Percentiles rank a stretch among this genome's conserved stretches.
These are phyloP conservation scores for Wilcoxina mikolae DNA, from an alignment of 495 filamentous ascomycete species.

Conservation along the genomic window DNA sequence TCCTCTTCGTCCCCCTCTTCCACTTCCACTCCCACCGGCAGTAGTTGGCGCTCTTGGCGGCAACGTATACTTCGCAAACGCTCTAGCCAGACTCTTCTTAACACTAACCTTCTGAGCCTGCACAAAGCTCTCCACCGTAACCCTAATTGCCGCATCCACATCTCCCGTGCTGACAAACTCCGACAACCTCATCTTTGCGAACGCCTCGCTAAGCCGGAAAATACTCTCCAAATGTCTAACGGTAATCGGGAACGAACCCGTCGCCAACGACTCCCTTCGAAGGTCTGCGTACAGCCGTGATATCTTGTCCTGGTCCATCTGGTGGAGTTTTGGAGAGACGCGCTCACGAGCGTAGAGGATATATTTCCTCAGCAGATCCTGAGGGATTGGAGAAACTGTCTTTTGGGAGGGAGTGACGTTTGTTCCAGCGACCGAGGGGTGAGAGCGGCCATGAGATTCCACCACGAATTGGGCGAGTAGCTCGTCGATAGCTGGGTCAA, in stretches of 20 bases:
- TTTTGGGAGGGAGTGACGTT: conserved; percentile 15
- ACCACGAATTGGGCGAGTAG: conserved; percentile 90
- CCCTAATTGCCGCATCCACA: conserved; percentile 93
- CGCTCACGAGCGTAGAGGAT: conserved; percentile 90
- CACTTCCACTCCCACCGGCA: neutral
- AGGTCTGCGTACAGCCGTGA: conserved; percentile 91
- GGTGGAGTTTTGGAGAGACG: conserved; percentile 82
- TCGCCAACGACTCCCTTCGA: conserved; percentile 78
- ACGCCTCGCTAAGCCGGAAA: conserved; percentile 90
- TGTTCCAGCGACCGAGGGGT: conserved; percentile 38
- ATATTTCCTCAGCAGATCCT: conserved; percentile 89
- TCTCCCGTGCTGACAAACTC: conserved; percentile 82
- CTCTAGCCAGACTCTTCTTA: conserved; percentile 90
- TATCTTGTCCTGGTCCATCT: conserved; percentile 97
- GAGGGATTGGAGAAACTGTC: conserved; percentile 44
- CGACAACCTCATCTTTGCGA: conserved; percentile 91
- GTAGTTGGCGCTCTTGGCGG: neutral
- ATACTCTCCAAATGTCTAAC: conserved; percentile 96
- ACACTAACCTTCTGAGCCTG: conserved; percentile 92
- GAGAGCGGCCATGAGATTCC: conserved; percentile 75
- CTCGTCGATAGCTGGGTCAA: conserved; percentile 94
- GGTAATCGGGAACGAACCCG: conserved; percentile 94
- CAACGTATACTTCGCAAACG: conserved; percentile 88
- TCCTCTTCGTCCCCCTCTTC: neutral
- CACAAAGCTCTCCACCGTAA: conserved; percentile 92